A percentile compares a stretch with the other conserved stretches of the same genome.
phyloP scores from a whole-genome alignment of 2,329 filamentous ascomycete species.

The Aschersonia sp. region DNA sequence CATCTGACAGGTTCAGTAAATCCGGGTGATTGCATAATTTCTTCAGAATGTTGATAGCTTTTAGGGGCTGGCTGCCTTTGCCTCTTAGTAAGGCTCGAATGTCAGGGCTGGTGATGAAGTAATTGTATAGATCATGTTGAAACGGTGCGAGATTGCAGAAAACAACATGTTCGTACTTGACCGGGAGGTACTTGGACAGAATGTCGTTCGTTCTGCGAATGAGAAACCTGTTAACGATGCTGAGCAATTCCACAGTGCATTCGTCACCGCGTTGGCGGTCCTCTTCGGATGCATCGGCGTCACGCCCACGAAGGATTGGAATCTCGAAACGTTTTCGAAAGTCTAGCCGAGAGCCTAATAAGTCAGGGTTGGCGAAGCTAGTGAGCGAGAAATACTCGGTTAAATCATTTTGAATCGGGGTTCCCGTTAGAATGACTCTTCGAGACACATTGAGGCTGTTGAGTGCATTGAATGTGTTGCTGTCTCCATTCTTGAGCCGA shows the following conservation, averaged over 20 bases:
- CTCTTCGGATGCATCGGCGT: slow-evolving; percentile 73
- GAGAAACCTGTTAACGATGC: slow-evolving; percentile 92
- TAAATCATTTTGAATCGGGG: slow-evolving; percentile 96
- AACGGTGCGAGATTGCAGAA: slow-evolving; percentile 93
- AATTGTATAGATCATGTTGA: slow-evolving; percentile 86
- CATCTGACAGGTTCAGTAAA: slow-evolving; percentile 65
- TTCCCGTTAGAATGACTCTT: slow-evolving; percentile 89
- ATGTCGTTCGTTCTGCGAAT: slow-evolving; percentile 97
- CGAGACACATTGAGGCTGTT: slow-evolving; percentile 82
- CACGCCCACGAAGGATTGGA: slow-evolving; percentile 80
- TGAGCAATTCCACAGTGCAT: slow-evolving; percentile 64
- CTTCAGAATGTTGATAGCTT: slow-evolving; percentile 92
- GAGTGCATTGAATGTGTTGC: slow-evolving; percentile 82
- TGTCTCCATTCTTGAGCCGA: slow-evolving; percentile 91
- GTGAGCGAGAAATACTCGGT: slow-evolving; percentile 94
- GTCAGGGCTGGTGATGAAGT: slow-evolving; percentile 90
- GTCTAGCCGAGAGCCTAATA: slow-evolving; percentile 76
- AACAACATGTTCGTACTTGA: slow-evolving; percentile 98
- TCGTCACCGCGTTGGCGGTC: slow-evolving; percentile 75
- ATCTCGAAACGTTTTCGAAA: slow-evolving; percentile 92
- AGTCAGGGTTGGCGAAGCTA: slow-evolving; percentile 88
- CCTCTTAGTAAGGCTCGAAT: slow-evolving; percentile 84
- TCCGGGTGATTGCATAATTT: slow-evolving; percentile 98
- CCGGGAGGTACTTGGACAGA: slow-evolving; percentile 86
- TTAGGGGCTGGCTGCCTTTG: slow-evolving; percentile 89